Percentiles rank a stretch among this genome's conserved stretches.
These are phyloP conservation scores for Bidens hawaiensis DNA, from an alignment of 140 eudicot genomes.

Conservation along the genomic window DNA sequence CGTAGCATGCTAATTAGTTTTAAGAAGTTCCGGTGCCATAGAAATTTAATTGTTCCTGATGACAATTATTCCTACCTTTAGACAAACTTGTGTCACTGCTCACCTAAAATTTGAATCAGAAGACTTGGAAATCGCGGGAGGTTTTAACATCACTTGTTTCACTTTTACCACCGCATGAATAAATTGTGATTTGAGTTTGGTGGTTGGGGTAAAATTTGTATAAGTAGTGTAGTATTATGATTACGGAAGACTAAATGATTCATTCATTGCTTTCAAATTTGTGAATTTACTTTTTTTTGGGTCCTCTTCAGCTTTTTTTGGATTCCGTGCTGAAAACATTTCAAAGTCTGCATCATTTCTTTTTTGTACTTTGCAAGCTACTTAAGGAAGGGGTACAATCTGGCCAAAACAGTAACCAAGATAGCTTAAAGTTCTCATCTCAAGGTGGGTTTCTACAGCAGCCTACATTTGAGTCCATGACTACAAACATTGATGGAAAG, in stretches of 20 bases:
- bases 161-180: slow-evolving; percentile 3
- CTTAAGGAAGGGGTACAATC: slow-evolving; percentile 67
- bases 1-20: slow-evolving; percentile 11
- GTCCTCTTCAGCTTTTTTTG: slow-evolving; percentile 61
- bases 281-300: slow-evolving; percentile 10
- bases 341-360: slow-evolving; percentile 73
- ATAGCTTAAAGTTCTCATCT: slow-evolving; percentile 38
- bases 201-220: slow-evolving; percentile 12
- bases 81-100: slow-evolving; percentile 1
- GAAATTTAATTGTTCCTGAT: background rate
- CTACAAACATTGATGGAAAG: slow-evolving; percentile 20
- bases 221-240: background rate
- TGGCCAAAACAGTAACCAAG: slow-evolving; percentile 24
- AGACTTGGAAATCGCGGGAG: background rate
- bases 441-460: slow-evolving; percentile 92
- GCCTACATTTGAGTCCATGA: slow-evolving; percentile 41
- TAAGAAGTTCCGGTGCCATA: background rate
- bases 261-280: background rate
- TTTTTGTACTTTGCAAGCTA: slow-evolving; percentile 80
- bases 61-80: background rate
- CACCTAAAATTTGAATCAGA: background rate
- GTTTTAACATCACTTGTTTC: background rate
- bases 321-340: slow-evolving; percentile 62
- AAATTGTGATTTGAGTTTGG: slow-evolving; percentile 5
- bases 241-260: slow-evolving; percentile 1